Percentiles rank a stretch among this genome's conserved stretches.
Evolutionary conservation across 1,139 yeast species (phyloP).

Genomic region (Nakaseomyces sp.): DNA sequence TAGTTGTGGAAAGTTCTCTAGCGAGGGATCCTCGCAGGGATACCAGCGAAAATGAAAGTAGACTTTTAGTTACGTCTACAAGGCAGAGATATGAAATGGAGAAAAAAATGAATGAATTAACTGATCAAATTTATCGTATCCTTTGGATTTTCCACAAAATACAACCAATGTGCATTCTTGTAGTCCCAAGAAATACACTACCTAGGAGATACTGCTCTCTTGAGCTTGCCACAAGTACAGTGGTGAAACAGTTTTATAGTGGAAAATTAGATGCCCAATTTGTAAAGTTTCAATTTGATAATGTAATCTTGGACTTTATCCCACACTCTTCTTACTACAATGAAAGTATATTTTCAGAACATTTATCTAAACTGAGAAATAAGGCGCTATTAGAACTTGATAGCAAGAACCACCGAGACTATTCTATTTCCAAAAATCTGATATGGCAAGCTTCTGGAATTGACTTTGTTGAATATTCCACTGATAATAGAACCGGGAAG

Average conservation of each 20-base stretch:
- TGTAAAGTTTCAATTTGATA: conserved; percentile 53
- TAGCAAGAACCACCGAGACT: neutral
- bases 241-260: conserved; percentile 69
- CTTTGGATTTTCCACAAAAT: conserved; percentile 58
- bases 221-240: conserved; percentile 90
- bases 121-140: conserved; percentile 64
- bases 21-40: conserved; percentile 32
- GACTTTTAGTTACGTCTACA: conserved; percentile 7
- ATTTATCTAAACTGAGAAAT: conserved; percentile 27
- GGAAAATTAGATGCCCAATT: conserved; percentile 70
- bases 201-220: conserved; percentile 51
- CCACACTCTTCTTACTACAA: conserved; percentile 30
- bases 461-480: conserved; percentile 64
- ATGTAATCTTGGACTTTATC: conserved; percentile 29
- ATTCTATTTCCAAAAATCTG: conserved; percentile 6
- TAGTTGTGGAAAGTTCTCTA: conserved; percentile 76
- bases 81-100: conserved; percentile 19
- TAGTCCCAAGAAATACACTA: conserved; percentile 71
- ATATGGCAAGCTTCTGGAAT: conserved; percentile 61
- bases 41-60: neutral
- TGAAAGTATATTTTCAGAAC: conserved; percentile 31
- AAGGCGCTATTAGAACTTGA: conserved; percentile 17
- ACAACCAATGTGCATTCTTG: conserved; percentile 71
- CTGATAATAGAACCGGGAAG: conserved; percentile 71
- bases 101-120: conserved; percentile 44